Evolutionary conservation across 495 filamentous ascomycete genomes (phyloP), one percentile per base, ranked within the genome.

Genomic region (Aspergillus carlsbadensis): DNA sequence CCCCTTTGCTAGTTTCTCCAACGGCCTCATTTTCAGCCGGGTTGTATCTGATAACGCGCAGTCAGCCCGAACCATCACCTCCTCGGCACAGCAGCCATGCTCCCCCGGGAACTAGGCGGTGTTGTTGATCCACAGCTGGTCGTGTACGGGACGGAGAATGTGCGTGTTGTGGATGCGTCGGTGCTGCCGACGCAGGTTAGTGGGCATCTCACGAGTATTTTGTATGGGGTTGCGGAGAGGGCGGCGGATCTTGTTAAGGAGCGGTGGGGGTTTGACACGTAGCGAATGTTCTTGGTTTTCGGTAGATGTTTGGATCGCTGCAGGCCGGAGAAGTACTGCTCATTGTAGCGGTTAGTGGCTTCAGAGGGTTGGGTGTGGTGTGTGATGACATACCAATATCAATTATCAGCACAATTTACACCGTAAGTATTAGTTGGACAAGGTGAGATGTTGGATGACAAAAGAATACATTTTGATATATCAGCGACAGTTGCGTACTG

Each of bases 181-280:
- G 64, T 85, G 18, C 70, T 79, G 31, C 81, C 81, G 6, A 65
- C 80, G 53, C 73, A 78, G 58, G 69, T 81, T 7, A 74, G 78
- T 40, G 78, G 76, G 2, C 78, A 86, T 61, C 56, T 79, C 40
- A 65, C 73, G 47, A 77, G 72, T 14, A 81, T 80, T 0, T 63
- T 84, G 4, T 86, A 84, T 68, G 81, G 79, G 2, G 72, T 84
- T 54, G 80, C 79, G 3, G 83, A 86, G 69, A 78, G 77, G 52
- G 82, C 70, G 1, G 76, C 81, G 5, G 68, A 75, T 56, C 64
- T 83, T 47, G 82, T 84, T 57, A 81, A 80, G 69, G 65, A 31
- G n/a, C 20, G 31, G 26, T 46, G 29, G 29, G 13, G n/a, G 18
- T 22, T n/a, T n/a, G n/a, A n/a, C n/a, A n/a, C n/a, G n/a, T n/a